phyloP scores from a whole-genome alignment of 345 rosid genomes.

The Brassica rapa region DNA sequence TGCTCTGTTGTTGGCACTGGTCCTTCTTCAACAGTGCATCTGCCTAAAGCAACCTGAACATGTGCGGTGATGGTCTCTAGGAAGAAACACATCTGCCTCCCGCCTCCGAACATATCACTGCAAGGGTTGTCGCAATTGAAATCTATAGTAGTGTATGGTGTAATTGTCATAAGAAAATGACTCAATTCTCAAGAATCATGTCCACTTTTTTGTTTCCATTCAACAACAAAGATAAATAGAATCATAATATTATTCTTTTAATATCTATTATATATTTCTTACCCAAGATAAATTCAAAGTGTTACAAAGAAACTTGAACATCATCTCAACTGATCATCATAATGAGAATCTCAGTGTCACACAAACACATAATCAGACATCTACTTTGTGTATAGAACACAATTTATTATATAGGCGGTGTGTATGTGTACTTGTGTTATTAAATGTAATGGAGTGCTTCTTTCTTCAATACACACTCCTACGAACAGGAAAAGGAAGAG shows the following conservation, averaged over 20 bases:
- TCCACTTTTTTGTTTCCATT: too few relatives aligned
- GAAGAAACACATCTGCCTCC: not conserved
- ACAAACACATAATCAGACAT: constrained; percentile 33
- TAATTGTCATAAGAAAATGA: not conserved
- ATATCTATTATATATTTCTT: too few relatives aligned
- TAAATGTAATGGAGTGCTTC: not conserved
- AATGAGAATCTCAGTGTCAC: constrained; percentile 31
- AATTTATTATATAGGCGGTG: not conserved
- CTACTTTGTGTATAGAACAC: not conserved
- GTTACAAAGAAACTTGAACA: constrained; percentile 1
- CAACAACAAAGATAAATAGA: too few relatives aligned
- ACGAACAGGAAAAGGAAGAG: not conserved
- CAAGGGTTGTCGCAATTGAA: not conserved
- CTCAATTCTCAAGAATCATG: not conserved
- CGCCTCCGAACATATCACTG: too few relatives aligned
- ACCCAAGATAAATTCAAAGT: not conserved
- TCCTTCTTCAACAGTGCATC: not conserved
- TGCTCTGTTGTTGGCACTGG: not conserved
- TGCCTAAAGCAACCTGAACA: not conserved
- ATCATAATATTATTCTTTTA: too few relatives aligned
- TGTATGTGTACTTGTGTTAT: not conserved
- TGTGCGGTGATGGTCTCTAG: not conserved
- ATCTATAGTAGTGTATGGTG: not conserved
- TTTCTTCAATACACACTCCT: not conserved
- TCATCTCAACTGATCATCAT: constrained; percentile 33